These are phyloP conservation scores for Dryas integrifolia DNA, from an alignment of 331 rosid species.

Conservation along the genomic window DNA sequence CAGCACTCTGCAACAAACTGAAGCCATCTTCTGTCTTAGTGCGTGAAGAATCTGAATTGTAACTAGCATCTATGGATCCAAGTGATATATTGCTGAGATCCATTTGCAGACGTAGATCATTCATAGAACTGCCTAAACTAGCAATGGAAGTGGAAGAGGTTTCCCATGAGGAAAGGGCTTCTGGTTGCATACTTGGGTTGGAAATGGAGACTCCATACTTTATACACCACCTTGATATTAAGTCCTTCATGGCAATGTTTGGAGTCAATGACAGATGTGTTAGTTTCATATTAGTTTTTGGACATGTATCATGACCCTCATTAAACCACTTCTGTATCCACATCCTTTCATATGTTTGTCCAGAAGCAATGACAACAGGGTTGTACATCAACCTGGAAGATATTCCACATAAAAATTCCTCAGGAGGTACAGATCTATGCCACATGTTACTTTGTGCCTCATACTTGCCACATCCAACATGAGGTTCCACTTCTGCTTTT, in stretches of 20 bases:
- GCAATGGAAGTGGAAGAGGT: conserved; percentile 54
- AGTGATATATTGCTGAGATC: conserved; percentile 67
- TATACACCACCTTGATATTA: conserved; percentile 70
- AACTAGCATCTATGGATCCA: conserved; percentile 62
- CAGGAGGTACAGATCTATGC: conserved; percentile 43
- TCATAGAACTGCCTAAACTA: conserved; percentile 72
- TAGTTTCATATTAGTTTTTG: conserved; percentile 53
- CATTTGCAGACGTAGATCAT: conserved; percentile 53
- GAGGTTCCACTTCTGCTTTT: conserved; percentile 30
- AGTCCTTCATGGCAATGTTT: conserved; percentile 55
- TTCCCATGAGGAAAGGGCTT: conserved; percentile 45
- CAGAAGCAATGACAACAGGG: conserved; percentile 84
- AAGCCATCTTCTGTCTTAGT: conserved; percentile 32
- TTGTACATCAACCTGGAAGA: conserved; percentile 78
- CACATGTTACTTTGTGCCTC: conserved; percentile 31
- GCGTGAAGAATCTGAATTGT: conserved; percentile 45
- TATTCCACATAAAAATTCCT: conserved; percentile 66
- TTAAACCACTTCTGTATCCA: conserved; percentile 89
- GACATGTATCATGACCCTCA: conserved; percentile 69
- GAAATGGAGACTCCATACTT: conserved; percentile 47
- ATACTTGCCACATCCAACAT: conserved; percentile 8
- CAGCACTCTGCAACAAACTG: conserved; percentile 31
- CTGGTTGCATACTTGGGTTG: conserved; percentile 47
- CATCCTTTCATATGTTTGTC: conserved; percentile 72
- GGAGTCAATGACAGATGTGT: conserved; percentile 50